Percentiles rank a stretch among this genome's conserved stretches.
These are phyloP conservation scores for Fusarium graminum DNA, from an alignment of 2,329 filamentous ascomycete species.

Conservation along the genomic window DNA sequence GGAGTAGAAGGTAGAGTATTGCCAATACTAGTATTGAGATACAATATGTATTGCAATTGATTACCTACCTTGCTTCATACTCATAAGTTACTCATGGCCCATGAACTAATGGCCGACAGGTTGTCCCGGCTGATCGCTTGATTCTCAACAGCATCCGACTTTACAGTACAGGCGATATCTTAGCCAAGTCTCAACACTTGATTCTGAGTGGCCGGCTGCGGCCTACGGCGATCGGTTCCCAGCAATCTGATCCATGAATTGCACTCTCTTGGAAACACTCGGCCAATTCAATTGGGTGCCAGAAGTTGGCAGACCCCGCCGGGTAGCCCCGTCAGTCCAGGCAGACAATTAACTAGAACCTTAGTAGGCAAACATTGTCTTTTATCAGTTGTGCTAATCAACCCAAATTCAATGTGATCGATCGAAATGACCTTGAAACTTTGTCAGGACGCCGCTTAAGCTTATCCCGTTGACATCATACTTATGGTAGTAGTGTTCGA, in stretches of 20 bases:
- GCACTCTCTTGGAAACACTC: constrained; percentile 20
- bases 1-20: too few relatives aligned
- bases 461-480: constrained; percentile 10
- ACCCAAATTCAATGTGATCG: neutral
- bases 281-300: constrained; percentile 28
- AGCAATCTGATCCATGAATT: constrained; percentile 27
- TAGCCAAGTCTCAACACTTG: constrained; percentile 21
- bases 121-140: constrained; percentile 16
- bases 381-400: constrained; percentile 6
- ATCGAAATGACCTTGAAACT: constrained; percentile 13
- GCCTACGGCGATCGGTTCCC: constrained; percentile 33
- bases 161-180: constrained; percentile 20
- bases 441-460: neutral
- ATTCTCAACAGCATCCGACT: constrained; percentile 26
- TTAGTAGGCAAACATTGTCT: neutral
- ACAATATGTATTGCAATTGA: constrained; percentile 10
- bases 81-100: neutral
- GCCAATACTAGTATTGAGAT: neutral
- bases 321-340: constrained; percentile 27
- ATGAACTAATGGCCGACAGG: neutral
- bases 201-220: constrained; percentile 38
- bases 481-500: neutral
- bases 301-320: constrained; percentile 25
- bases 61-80: neutral
- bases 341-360: constrained; percentile 7